A percentile compares a stretch with the other conserved stretches of the same genome.
phyloP scores from a whole-genome alignment of 2,329 filamentous ascomycete genomes.

The Xylariaceae sp. region DNA sequence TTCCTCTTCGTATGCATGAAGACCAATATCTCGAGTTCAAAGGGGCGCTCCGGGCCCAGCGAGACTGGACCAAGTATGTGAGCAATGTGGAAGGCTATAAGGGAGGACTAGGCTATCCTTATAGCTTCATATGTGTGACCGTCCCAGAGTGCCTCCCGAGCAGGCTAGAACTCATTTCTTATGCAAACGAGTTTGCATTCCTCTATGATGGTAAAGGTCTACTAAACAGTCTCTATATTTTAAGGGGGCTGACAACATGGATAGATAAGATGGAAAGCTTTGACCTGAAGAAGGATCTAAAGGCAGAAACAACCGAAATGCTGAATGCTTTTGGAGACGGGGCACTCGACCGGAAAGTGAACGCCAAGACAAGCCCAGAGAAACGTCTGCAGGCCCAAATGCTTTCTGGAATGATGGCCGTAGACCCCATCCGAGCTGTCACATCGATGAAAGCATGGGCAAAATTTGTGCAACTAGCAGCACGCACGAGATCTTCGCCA shows the following conservation, averaged over 20 bases:
- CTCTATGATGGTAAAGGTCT: slow-evolving; percentile 42
- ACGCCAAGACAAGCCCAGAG: slow-evolving; percentile 23
- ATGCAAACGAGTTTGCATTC: slow-evolving; percentile 49
- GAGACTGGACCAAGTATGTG: slow-evolving; percentile 45
- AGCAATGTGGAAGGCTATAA: slow-evolving; percentile 36
- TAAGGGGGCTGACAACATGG: neutral
- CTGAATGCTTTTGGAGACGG: slow-evolving; percentile 30
- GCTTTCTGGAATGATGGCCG: slow-evolving; percentile 37
- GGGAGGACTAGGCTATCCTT: slow-evolving; percentile 39
- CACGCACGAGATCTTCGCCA: slow-evolving; percentile 19
- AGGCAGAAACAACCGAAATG: slow-evolving; percentile 27
- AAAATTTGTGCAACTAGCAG: slow-evolving; percentile 28
- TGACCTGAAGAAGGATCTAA: slow-evolving; percentile 26
- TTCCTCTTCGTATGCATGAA: slow-evolving; percentile 36
- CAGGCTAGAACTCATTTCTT: slow-evolving; percentile 46
- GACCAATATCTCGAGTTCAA: slow-evolving; percentile 36
- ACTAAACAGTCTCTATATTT: slow-evolving; percentile 16
- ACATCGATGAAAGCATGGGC: slow-evolving; percentile 39
- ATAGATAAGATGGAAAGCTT: slow-evolving; percentile 29
- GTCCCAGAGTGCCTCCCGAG: slow-evolving; percentile 48
- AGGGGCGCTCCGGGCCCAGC: slow-evolving; percentile 40
- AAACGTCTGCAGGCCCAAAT: slow-evolving; percentile 36
- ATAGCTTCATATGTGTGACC: slow-evolving; percentile 41
- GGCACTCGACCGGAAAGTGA: slow-evolving; percentile 23
- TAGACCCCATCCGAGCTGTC: slow-evolving; percentile 34